These are phyloP conservation scores for Quercus bicolor DNA, from an alignment of 306 rosid species.

Conservation along the genomic window DNA sequence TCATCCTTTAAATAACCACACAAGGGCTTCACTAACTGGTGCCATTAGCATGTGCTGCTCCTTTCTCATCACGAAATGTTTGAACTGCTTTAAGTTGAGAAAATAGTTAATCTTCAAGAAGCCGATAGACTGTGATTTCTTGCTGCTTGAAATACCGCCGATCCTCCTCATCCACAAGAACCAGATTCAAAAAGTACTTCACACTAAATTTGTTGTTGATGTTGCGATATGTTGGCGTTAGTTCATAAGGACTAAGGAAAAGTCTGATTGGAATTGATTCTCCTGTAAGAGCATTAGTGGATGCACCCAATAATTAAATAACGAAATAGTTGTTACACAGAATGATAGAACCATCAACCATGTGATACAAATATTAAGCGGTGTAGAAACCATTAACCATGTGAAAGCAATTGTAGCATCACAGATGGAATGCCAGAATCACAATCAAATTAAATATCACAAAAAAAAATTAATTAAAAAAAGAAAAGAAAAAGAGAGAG, in stretches of 20 bases:
- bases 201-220: constrained; percentile 97
- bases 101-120: constrained; percentile 43
- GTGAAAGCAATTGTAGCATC: too few species aligned
- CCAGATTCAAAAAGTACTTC: constrained; percentile 93
- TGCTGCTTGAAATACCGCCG: constrained; percentile 99
- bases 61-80: too few species aligned
- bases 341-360: not conserved
- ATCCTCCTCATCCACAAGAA: constrained; percentile 95
- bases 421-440: too few species aligned
- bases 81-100: too few species aligned
- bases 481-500: too few species aligned
- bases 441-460: too few species aligned
- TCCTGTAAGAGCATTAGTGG: constrained; percentile 44
- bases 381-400: too few species aligned
- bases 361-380: not conserved
- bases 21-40: too few species aligned
- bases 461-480: too few species aligned
- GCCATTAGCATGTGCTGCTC: too few species aligned
- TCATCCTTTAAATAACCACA: too few species aligned
- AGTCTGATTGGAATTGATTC: constrained; percentile 97
- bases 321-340: not conserved
- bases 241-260: constrained; percentile 95
- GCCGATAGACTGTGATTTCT: constrained; percentile 93
- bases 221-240: constrained; percentile 92
- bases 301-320: not conserved